These are phyloP conservation scores for Suhomyces sp. DNA, from an alignment of 805 yeast genomes.

Conservation along the genomic window DNA sequence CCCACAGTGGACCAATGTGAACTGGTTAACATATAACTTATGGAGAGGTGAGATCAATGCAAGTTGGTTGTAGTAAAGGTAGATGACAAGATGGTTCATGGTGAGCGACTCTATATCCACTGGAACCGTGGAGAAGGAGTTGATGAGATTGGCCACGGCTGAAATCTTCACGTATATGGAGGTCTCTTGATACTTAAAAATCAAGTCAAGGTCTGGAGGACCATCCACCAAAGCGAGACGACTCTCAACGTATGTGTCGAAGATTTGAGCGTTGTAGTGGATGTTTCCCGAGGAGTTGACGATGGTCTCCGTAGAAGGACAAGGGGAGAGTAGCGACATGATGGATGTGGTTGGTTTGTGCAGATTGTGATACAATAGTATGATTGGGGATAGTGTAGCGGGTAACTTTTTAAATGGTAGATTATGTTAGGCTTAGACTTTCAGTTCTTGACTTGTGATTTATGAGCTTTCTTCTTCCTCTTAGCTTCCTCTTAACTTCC, in stretches of 20 bases:
- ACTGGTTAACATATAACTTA: slow-evolving; percentile 16
- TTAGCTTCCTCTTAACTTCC: too few relatives aligned
- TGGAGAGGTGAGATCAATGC: slow-evolving; percentile 2
- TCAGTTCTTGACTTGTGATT: too few relatives aligned
- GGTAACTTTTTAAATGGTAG: too few relatives aligned
- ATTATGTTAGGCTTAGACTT: too few relatives aligned
- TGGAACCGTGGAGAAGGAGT: slow-evolving; percentile 7
- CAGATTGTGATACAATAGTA: too few relatives aligned
- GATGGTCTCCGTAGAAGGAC: slow-evolving; percentile 20
- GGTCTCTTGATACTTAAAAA: slow-evolving; percentile 11
- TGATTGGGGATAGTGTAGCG: too few relatives aligned
- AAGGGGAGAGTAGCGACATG: too few relatives aligned
- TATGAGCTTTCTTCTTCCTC: too few relatives aligned
- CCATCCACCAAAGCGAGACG: slow-evolving; percentile 2
- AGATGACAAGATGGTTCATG: slow-evolving; percentile 20
- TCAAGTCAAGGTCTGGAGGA: slow-evolving; percentile 7
- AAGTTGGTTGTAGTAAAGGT: slow-evolving; percentile 15
- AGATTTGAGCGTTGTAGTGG: slow-evolving; percentile 10
- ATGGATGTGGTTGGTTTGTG: too few relatives aligned
- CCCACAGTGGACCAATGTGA: slow-evolving; percentile 21
- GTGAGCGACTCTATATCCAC: slow-evolving; percentile 12
- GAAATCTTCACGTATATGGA: slow-evolving; percentile 16
- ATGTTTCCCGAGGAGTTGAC: slow-evolving; percentile 1
- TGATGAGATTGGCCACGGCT: slow-evolving; percentile 15
- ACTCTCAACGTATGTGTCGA: slow-evolving; percentile 9